These are phyloP conservation scores for Poteriospumella lacustris DNA, from an alignment of 108 stramenopile species.

Conservation along the genomic window DNA sequence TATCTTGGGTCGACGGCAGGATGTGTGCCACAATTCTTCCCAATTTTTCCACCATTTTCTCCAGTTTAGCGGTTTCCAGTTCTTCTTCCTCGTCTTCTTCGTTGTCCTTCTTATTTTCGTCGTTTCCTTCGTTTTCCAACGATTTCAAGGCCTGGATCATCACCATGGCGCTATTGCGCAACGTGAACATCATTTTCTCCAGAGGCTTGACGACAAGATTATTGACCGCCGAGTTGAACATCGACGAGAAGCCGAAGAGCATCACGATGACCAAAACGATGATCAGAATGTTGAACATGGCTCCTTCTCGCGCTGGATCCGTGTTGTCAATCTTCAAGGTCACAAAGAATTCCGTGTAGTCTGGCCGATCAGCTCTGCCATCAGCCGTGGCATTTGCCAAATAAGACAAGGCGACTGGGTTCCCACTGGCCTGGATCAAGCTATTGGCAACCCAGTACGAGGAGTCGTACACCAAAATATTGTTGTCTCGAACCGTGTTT, in stretches of 20 bases:
- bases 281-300: background rate
- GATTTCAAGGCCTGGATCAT: slow-evolving; percentile 19
- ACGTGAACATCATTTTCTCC: slow-evolving; percentile 26
- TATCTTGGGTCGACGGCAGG: background rate
- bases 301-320: background rate
- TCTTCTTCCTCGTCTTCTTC: background rate
- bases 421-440: background rate
- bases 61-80: background rate
- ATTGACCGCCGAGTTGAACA: background rate
- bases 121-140: slow-evolving; percentile 2
- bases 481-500: background rate
- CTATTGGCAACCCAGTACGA: background rate
- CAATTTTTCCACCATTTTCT: slow-evolving; percentile 20
- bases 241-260: background rate
- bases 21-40: slow-evolving; percentile 23
- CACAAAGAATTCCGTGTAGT: background rate
- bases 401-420: background rate
- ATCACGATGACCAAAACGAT: slow-evolving; percentile 15
- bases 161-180: slow-evolving; percentile 14
- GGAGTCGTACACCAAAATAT: slow-evolving; percentile 3
- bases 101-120: background rate
- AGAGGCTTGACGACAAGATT: slow-evolving; percentile 19
- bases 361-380: background rate
- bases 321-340: background rate
- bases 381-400: background rate